Conservation (phyloP, 805 yeast genomes). For the Hyphopichia homilentoma region DNA sequence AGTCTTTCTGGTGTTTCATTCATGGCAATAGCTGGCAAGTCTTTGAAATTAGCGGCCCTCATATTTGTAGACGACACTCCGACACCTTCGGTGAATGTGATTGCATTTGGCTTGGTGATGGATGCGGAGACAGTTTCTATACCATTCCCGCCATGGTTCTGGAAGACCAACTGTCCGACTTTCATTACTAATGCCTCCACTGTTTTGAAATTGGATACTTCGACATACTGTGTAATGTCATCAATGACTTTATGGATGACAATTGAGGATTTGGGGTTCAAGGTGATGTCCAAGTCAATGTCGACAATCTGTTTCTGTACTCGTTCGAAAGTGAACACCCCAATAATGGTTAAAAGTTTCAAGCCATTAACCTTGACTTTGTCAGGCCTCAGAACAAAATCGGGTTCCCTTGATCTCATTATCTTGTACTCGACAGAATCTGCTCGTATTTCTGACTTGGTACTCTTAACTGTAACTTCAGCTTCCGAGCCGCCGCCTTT, state of each 20-base stretch:
- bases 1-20: constrained; percentile 5
- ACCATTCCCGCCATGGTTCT: constrained; percentile 25
- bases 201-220: constrained; percentile 77
- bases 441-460: constrained; percentile 59
- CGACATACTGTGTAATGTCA: constrained; percentile 58
- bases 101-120: constrained; percentile 86
- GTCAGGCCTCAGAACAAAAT: constrained; percentile 12
- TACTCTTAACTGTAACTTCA: constrained; percentile 36
- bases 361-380: constrained; percentile 45
- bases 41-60: constrained; percentile 36
- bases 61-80: constrained; percentile 69
- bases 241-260: constrained; percentile 43
- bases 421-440: constrained; percentile 42
- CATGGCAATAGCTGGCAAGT: constrained; percentile 16
- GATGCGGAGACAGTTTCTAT: constrained; percentile 46
- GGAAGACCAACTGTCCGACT: constrained; percentile 57
- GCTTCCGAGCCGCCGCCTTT: constrained; percentile 47
- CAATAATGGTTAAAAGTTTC: constrained; percentile 72
- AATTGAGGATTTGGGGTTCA: constrained; percentile 25
- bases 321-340: constrained; percentile 90
- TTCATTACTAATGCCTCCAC: constrained; percentile 86
- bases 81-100: constrained; percentile 82
- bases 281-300: constrained; percentile 40
- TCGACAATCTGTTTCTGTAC: constrained; percentile 77
- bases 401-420: constrained; percentile 22